phyloP scores from a whole-genome alignment of 352 stramenopile species.

The Globisporangium cylindrosporum region DNA sequence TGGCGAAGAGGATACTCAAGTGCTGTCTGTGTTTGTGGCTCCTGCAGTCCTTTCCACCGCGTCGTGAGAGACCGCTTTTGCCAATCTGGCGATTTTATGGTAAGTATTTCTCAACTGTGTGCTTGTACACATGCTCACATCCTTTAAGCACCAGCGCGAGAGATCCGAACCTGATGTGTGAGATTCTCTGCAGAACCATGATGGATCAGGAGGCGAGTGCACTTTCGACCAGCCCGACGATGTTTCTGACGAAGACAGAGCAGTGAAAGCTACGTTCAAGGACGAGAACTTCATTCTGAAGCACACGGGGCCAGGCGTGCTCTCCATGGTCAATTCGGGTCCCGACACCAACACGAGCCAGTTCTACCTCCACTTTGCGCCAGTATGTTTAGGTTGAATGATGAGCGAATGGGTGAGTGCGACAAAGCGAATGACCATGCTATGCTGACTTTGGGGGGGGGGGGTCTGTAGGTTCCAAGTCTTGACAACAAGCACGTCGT shows the following conservation, averaged over 20 bases:
- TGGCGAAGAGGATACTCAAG: slow-evolving; percentile 4
- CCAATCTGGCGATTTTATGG: slow-evolving; percentile 90
- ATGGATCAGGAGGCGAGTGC: slow-evolving; percentile 77
- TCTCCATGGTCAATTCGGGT: slow-evolving; percentile 95
- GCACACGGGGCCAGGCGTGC: slow-evolving; percentile 84
- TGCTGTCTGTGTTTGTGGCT: not conserved
- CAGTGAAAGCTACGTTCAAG: slow-evolving; percentile 56
- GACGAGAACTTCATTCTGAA: slow-evolving; percentile 95
- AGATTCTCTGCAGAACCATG: slow-evolving; percentile 40
- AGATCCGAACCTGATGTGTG: not conserved
- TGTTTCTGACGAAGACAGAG: slow-evolving; percentile 12
- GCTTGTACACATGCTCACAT: no score
- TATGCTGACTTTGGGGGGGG: no score
- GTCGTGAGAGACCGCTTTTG: slow-evolving; percentile 91
- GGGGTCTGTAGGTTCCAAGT: slow-evolving; percentile 37
- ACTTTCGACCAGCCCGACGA: slow-evolving; percentile 69
- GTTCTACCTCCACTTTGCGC: slow-evolving; percentile 91
- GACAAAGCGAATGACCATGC: no score
- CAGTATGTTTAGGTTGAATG: slow-evolving; percentile 23
- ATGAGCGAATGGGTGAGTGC: no score
- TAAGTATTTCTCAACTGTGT: slow-evolving; percentile 13
- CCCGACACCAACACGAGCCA: slow-evolving; percentile 94
- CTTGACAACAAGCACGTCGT: slow-evolving; percentile 85
- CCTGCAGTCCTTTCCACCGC: slow-evolving; percentile 80
- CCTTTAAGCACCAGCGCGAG: not conserved